These are phyloP conservation scores for Trichosanthes truncata DNA, from an alignment of 306 rosid genomes.

Conservation along the genomic window DNA sequence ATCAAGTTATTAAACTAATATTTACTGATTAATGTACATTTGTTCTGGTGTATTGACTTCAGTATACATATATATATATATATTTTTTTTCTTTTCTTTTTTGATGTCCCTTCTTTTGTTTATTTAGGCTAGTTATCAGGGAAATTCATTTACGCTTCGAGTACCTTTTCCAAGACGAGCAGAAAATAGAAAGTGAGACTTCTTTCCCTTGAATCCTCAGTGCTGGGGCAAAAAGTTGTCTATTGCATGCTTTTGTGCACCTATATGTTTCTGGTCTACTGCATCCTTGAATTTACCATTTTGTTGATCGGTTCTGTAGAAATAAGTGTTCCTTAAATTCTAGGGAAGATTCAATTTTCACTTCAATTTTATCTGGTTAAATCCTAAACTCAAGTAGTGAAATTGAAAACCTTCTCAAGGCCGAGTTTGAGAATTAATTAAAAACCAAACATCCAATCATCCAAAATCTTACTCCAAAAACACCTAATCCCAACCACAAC, in stretches of 20 bases:
- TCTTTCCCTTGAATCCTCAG: constrained; percentile 8
- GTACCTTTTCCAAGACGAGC: constrained; percentile 87
- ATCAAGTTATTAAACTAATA: not conserved
- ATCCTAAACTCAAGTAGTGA: not conserved
- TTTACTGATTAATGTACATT: not conserved
- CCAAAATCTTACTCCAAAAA: not conserved
- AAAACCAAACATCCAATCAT: not conserved
- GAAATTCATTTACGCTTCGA: constrained; percentile 71
- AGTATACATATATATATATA: not conserved
- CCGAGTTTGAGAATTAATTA: not conserved
- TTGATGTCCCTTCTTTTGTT: not conserved
- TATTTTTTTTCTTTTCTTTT: constrained; percentile 11
- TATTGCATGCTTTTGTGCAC: not conserved
- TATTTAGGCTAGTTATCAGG: constrained; percentile 61
- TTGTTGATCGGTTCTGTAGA: not conserved
- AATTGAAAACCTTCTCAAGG: not conserved
- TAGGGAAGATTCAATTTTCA: not conserved
- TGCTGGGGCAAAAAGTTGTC: not conserved
- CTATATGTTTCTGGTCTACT: not conserved
- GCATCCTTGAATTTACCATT: not conserved
- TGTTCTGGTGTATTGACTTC: not conserved
- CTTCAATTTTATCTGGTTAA: not conserved
- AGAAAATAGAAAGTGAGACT: constrained; percentile 75
- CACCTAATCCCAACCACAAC: not conserved
- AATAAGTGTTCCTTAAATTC: not conserved